A percentile compares a stretch with the other conserved stretches of the same genome.
These are phyloP conservation scores for Aspergillus aculeatinus DNA, from an alignment of 2,329 filamentous ascomycete species.

Conservation along the genomic window DNA sequence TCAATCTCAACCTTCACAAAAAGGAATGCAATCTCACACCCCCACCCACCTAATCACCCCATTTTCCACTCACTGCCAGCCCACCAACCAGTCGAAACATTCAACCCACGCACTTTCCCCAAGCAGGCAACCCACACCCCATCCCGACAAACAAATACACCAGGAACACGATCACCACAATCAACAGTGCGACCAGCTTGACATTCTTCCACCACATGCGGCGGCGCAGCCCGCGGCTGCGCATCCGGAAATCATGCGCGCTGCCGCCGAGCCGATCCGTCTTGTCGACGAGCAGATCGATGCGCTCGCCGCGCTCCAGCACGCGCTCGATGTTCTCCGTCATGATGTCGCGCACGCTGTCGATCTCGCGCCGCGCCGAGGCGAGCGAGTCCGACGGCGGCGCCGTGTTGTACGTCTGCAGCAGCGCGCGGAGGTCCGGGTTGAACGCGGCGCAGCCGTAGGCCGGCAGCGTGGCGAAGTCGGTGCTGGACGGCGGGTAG, in stretches of 20 bases:
- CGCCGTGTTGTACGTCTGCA: conserved; percentile 81
- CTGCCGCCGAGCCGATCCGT: conserved; percentile 87
- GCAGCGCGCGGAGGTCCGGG: conserved; percentile 68
- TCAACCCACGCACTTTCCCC: conserved; percentile 44
- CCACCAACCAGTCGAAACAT: conserved; percentile 1
- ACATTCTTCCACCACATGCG: conserved; percentile 99
- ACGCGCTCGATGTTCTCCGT: conserved; percentile 91
- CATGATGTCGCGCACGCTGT: conserved; percentile 90
- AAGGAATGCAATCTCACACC: not conserved
- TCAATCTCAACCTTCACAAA: not conserved
- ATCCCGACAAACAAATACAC: conserved; percentile 71
- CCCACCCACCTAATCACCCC: not conserved
- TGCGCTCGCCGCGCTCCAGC: conserved; percentile 84
- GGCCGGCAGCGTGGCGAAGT: conserved; percentile 76
- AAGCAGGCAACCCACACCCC: conserved; percentile 66
- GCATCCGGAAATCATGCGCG: conserved; percentile 84
- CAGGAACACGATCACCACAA: conserved; percentile 66
- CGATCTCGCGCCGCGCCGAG: conserved; percentile 85
- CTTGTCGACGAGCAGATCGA: conserved; percentile 93
- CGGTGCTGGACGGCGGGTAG: conserved; percentile 64
- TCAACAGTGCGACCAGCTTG: conserved; percentile 84
- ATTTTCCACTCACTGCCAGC: not conserved
- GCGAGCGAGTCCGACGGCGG: conserved; percentile 76
- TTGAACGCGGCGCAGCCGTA: conserved; percentile 94
- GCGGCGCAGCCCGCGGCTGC: conserved; percentile 80